Conservation (phyloP, 73 alveolate species). For the Tetrahymena malaccensis region DNA sequence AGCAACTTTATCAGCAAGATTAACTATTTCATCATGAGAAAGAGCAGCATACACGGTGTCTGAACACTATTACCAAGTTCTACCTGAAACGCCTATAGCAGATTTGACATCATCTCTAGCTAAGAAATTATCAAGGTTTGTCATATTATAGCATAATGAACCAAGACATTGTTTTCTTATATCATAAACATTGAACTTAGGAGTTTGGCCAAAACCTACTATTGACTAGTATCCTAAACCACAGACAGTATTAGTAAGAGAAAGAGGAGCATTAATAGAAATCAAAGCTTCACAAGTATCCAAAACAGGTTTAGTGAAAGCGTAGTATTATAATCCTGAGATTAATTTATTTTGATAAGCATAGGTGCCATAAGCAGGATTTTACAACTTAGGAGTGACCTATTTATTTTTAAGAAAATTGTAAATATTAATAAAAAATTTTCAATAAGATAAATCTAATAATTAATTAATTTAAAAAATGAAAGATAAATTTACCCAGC, state of each 20-base stretch:
- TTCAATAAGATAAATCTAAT: background rate
- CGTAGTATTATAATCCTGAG: background rate
- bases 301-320: constrained; percentile 22
- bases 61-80: constrained; percentile 50
- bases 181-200: constrained; percentile 54
- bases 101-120: constrained; percentile 23
- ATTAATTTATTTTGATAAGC: constrained; percentile 43
- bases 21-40: constrained; percentile 50
- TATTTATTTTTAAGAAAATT: background rate
- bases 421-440: background rate
- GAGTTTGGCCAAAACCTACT: constrained; percentile 40
- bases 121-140: constrained; percentile 32
- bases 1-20: constrained; percentile 45
- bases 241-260: constrained; percentile 32
- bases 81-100: constrained; percentile 44
- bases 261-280: constrained; percentile 1
- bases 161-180: constrained; percentile 38
- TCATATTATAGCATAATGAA: constrained; percentile 45
- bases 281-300: constrained; percentile 15
- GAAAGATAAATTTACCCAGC: constrained; percentile 4
- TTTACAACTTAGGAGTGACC: constrained; percentile 43
- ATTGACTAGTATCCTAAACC: constrained; percentile 3
- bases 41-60: constrained; percentile 45
- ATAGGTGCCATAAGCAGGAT: constrained; percentile 40
- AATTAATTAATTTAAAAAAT: background rate